phyloP scores from a whole-genome alignment of 108 stramenopile genomes.

The Craspedostauros australis region DNA sequence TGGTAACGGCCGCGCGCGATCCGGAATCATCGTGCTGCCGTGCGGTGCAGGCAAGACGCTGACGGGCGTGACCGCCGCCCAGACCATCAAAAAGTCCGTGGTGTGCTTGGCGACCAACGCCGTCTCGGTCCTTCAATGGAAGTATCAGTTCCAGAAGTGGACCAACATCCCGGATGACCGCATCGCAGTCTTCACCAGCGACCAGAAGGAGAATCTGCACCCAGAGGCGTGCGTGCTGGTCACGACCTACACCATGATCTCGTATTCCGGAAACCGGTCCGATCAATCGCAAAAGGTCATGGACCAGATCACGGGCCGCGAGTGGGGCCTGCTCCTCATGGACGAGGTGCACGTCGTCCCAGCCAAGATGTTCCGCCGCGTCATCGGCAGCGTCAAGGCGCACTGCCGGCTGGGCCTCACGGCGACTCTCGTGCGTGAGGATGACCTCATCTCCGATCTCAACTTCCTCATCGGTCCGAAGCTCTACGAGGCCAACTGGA shows the following conservation, averaged over 20 bases:
- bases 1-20: conserved; percentile 98
- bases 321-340: conserved; percentile 98
- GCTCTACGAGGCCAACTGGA: conserved; percentile 99
- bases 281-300: conserved; percentile 84
- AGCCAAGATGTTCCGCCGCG: conserved; percentile 91
- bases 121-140: conserved; percentile 97
- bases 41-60: conserved; percentile 98
- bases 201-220: conserved; percentile 88
- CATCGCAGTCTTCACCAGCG: conserved; percentile 88
- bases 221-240: conserved; percentile 88
- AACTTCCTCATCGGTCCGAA: conserved; percentile 99
- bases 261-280: conserved; percentile 81
- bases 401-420: conserved; percentile 98
- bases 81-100: conserved; percentile 92
- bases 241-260: conserved; percentile 98
- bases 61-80: conserved; percentile 97
- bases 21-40: conserved; percentile 98
- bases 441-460: conserved; percentile 94
- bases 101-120: conserved; percentile 95
- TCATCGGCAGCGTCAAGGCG: conserved; percentile 89
- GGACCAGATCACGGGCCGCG: conserved; percentile 81
- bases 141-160: conserved; percentile 91
- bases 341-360: conserved; percentile 98
- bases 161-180: conserved; percentile 87
- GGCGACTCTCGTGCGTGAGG: conserved; percentile 98